Conservation (phyloP, 2,329 filamentous ascomycete genomes). For the Alternaria ethzedia region DNA sequence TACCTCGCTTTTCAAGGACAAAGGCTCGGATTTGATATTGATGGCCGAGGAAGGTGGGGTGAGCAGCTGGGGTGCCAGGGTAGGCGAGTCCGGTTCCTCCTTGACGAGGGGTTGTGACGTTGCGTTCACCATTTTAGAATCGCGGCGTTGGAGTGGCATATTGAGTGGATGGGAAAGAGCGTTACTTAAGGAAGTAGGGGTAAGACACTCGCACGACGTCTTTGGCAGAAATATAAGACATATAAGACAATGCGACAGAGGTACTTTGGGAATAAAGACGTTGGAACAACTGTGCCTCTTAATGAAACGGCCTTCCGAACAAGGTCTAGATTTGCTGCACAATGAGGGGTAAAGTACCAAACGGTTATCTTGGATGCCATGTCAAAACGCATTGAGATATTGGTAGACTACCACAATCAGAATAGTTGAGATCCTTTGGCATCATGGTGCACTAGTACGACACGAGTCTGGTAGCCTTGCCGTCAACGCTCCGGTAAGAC, state of each 20-base stretch:
- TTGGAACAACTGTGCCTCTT: not conserved
- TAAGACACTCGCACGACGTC: not conserved
- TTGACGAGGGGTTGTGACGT: not conserved
- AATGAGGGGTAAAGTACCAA: not conserved
- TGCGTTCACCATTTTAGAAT: not conserved
- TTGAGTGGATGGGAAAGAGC: not conserved
- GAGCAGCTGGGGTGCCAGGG: not conserved
- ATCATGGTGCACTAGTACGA: not conserved
- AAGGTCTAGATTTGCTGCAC: not conserved
- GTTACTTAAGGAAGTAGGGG: not conserved
- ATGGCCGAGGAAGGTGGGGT: not conserved
- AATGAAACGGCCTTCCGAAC: not conserved
- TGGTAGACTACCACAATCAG: not conserved
- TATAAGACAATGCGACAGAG: not conserved
- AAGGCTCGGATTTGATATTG: not conserved
- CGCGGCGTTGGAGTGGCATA: not conserved
- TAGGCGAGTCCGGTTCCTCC: not conserved
- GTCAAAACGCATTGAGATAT: not conserved
- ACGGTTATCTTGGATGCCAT: not conserved
- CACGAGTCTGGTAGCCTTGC: not conserved
- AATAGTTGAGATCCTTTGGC: not conserved
- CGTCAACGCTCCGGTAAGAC: not conserved
- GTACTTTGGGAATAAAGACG: not conserved
- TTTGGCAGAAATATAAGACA: fast-evolving
- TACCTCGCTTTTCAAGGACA: not conserved